Evolutionary conservation across 257 asterid species (phyloP).

Genomic region (Striga asiatica): DNA sequence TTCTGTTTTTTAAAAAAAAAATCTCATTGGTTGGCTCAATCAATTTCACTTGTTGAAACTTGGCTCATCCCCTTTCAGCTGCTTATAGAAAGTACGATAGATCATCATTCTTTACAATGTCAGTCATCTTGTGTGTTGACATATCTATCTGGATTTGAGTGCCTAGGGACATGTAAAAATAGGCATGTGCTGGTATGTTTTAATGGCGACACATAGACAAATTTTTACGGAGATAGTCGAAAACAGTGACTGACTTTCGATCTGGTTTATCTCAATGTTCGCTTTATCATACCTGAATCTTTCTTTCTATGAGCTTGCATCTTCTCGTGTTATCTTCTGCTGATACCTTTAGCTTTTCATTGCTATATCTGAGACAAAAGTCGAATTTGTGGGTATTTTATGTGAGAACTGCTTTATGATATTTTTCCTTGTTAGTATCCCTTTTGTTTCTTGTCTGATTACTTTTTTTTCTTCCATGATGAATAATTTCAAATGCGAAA

Average conservation of each 20-base stretch:
- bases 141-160: too few species aligned
- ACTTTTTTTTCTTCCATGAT: too few species aligned
- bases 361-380: background rate
- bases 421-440: background rate
- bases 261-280: background rate
- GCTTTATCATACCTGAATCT: background rate
- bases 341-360: background rate
- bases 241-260: background rate
- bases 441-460: too few species aligned
- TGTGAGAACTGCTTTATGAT: background rate
- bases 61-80: too few species aligned
- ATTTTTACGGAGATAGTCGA: background rate
- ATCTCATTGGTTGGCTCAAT: background rate
- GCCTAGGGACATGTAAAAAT: too few species aligned
- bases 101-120: background rate
- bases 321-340: background rate
- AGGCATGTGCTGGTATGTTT: background rate
- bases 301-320: background rate
- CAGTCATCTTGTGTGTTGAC: background rate
- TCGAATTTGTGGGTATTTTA: background rate
- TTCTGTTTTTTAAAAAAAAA: background rate
- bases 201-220: background rate
- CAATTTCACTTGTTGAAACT: too few species aligned
- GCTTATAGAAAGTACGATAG: background rate
- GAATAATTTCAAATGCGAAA: too few species aligned